Base-by-base conservation (phyloP, 225 moss, liverwort and hornwort species). In the Bryoerythrophyllum caledonicum region DNA sequence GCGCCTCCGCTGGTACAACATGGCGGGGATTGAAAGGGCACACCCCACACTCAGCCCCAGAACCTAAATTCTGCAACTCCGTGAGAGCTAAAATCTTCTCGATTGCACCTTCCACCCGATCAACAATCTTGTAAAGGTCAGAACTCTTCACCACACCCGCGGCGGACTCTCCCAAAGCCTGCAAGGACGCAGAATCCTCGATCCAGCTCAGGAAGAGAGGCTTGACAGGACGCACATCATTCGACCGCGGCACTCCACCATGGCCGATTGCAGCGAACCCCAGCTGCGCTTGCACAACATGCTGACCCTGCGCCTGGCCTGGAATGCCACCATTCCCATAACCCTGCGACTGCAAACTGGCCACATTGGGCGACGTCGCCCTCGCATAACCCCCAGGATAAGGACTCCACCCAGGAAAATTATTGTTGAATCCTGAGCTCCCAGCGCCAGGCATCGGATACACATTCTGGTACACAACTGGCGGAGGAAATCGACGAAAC, bases 1-100 rank as follows among this genome's bases (percentile, higher is more conserved):
- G 81, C 34, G 79, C 71, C 54, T 76, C 54, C 60, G 51, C 65
- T 43, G 86, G 86, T 27, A 88, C 74, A 71, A 79, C 55, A 48
- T 88, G 88, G 20, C 52, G 74, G 9, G 68, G 51, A 81, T 79
- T 57, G 55, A 57, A 76, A 74, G 83, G 81, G 19, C 88, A 88
- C 13, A 70, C 35, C 32, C 67, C 58, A 67, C 65, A 83, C 48
- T 76, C 74, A 34, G 68, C 37, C 43, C 26, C 8, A 16, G 75
- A 73, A 49, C 48, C 9, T 3, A 46, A 21, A 46, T 26, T 58
- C 53, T 75, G 52, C 74, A 88, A 57, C 60, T 86, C 74, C 38
- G 76, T 79, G 10, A 76, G 13, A 21, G 59, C 63, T 48, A 79
- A 59, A 55, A 86, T 62, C 76, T 83, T 81, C 60, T 63, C 57